A percentile compares a stretch with the other conserved stretches of the same genome.
phyloP scores from a whole-genome alignment of 495 filamentous ascomycete genomes.

The Aspergillus asperescens region DNA sequence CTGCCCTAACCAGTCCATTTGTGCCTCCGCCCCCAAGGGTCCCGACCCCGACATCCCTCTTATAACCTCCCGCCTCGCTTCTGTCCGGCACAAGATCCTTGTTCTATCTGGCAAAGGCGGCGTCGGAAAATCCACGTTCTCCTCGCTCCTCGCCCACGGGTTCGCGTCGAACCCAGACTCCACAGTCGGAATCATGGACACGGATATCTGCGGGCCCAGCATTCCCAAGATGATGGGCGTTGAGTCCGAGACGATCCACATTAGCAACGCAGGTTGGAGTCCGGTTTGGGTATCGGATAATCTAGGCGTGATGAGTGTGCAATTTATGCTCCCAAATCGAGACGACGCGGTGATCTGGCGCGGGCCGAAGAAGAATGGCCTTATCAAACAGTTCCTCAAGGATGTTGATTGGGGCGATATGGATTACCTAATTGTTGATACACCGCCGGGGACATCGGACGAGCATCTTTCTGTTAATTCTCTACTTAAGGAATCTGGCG shows the following conservation, averaged over 20 bases:
- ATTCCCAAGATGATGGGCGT: conserved; percentile 99
- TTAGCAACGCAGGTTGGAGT: conserved; percentile 76
- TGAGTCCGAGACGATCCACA: conserved; percentile 84
- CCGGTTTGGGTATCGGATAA: conserved; percentile 94
- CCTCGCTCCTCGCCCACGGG: conserved; percentile 75
- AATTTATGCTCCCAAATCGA: conserved; percentile 91
- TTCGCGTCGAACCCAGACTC: conserved; percentile 71
- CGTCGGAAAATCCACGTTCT: conserved; percentile 92
- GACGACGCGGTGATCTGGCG: conserved; percentile 97
- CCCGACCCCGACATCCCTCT: conserved; percentile 90
- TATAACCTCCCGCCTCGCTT: conserved; percentile 76
- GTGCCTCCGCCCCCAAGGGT: conserved; percentile 88
- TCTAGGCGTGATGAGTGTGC: conserved; percentile 88
- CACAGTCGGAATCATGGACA: conserved; percentile 90
- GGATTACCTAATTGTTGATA: conserved; percentile 90
- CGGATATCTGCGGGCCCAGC: conserved; percentile 89
- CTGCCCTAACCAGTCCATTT: conserved; percentile 94
- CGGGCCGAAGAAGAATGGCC: conserved; percentile 94
- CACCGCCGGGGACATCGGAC: conserved; percentile 89
- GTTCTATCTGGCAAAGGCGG: conserved; percentile 93
- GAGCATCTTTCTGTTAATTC: conserved; percentile 91
- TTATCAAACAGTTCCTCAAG: conserved; percentile 96
- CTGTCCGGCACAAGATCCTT: conserved; percentile 84
- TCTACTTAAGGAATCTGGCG: conserved; percentile 77
- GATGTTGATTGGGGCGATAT: conserved; percentile 96